These are phyloP conservation scores for Pseudonitzschia multiseries DNA, from an alignment of 108 stramenopile genomes.

Conservation along the genomic window DNA sequence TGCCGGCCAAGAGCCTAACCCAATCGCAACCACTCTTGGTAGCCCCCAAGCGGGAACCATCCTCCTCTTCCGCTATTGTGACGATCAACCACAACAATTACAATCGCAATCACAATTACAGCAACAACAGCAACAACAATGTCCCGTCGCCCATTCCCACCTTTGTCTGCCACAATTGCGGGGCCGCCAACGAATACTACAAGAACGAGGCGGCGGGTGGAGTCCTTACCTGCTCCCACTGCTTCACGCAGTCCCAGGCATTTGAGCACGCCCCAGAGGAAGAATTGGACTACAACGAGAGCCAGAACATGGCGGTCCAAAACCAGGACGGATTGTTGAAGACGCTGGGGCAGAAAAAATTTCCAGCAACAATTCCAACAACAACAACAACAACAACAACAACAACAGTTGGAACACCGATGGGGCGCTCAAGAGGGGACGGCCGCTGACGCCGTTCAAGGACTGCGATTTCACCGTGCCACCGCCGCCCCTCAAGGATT, in stretches of 20 bases:
- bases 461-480: slow-evolving; percentile 43
- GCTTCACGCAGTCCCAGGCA: slow-evolving; percentile 70
- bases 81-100: too few species aligned
- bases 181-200: slow-evolving; percentile 54
- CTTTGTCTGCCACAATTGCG: slow-evolving; percentile 69
- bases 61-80: too few species aligned
- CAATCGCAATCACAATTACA: too few species aligned
- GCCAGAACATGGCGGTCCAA: slow-evolving; percentile 39
- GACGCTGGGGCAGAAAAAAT: too few species aligned
- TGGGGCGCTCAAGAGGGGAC: not conserved
- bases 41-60: too few species aligned
- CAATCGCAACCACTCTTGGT: not conserved
- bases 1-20: not conserved
- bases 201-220: slow-evolving; percentile 53
- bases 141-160: too few species aligned
- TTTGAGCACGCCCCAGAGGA: slow-evolving; percentile 41
- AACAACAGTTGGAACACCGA: not conserved
- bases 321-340: slow-evolving; percentile 19
- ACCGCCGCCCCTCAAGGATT: slow-evolving; percentile 51
- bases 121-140: not conserved
- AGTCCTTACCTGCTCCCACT: slow-evolving; percentile 51
- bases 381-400: too few species aligned
- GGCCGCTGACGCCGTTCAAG: slow-evolving; percentile 24
- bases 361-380: too few species aligned
- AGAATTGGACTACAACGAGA: slow-evolving; percentile 62